Conservation (phyloP, 1,284 basidiomycete genomes). For the Cryptococcus amylolentus region DNA sequence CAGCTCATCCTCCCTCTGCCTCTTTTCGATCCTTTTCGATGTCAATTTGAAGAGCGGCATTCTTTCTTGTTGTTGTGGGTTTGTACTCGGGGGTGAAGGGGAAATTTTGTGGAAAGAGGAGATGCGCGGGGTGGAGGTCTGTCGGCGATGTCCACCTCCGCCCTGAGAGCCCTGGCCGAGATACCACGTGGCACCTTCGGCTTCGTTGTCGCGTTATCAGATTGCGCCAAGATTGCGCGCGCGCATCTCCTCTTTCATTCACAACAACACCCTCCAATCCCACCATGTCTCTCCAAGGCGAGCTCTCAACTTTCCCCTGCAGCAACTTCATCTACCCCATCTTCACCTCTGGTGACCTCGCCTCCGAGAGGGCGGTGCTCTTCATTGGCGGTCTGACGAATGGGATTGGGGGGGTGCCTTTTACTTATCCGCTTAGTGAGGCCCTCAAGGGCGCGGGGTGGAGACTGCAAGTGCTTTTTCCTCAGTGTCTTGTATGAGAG, state of each 20-base stretch:
- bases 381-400: slow-evolving; percentile 49
- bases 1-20: slow-evolving; percentile 64
- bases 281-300: slow-evolving; percentile 7
- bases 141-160: too few species aligned
- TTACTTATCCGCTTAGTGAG: slow-evolving; percentile 25
- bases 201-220: too few species aligned
- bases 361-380: slow-evolving; percentile 29
- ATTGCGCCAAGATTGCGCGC: too few species aligned
- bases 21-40: slow-evolving; percentile 63
- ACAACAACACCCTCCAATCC: neutral
- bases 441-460: slow-evolving; percentile 35
- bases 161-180: too few species aligned
- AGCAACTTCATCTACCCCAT: slow-evolving; percentile 26
- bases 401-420: slow-evolving; percentile 41
- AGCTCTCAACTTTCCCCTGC: slow-evolving; percentile 5
- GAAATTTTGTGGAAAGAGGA: too few species aligned
- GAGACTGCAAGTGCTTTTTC: slow-evolving; percentile 38
- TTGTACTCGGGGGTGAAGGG: too few species aligned
- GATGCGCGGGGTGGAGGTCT: too few species aligned
- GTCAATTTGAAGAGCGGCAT: slow-evolving; percentile 72
- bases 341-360: slow-evolving; percentile 38
- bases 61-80: too few species aligned
- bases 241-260: too few species aligned
- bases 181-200: too few species aligned
- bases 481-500: neutral